Percentiles rank a stretch among this genome's conserved stretches.
Evolutionary conservation across 306 rosid species (phyloP).

Genomic region (Dryas alaskensis): DNA sequence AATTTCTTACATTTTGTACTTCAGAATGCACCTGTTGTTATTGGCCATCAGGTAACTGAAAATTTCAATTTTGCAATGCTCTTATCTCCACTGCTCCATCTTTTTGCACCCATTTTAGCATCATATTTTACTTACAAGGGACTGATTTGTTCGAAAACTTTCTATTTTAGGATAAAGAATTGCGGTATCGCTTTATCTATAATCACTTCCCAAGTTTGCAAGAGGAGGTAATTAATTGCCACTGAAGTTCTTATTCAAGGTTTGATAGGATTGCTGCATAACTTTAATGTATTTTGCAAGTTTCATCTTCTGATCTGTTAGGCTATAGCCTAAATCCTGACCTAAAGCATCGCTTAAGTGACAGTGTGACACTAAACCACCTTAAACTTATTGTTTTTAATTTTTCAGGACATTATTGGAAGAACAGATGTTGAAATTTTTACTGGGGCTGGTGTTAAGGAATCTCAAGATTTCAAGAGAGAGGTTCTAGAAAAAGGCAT

Average conservation of each 20-base stretch:
- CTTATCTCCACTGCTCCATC: not conserved
- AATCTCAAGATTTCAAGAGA: constrained; percentile 85
- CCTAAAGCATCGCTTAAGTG: not conserved
- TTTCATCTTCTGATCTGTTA: constrained; percentile 18
- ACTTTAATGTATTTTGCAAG: constrained; percentile 6
- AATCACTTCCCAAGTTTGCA: constrained; percentile 94
- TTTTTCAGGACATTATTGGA: constrained; percentile 80
- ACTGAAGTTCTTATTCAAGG: constrained; percentile 36
- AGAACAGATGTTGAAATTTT: constrained; percentile 94
- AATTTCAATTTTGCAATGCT: not conserved
- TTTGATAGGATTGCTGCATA: constrained; percentile 23
- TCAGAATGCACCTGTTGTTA: constrained; percentile 96
- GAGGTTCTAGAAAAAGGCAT: constrained; percentile 85
- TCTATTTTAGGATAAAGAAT: constrained; percentile 73
- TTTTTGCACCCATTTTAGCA: not conserved
- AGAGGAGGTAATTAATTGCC: constrained; percentile 75
- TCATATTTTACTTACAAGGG: not conserved
- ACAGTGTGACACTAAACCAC: not conserved
- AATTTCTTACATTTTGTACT: constrained; percentile 91
- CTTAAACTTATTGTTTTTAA: constrained; percentile 1
- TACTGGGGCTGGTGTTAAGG: constrained; percentile 78
- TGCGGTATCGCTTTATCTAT: constrained; percentile 96
- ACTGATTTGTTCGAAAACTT: constrained; percentile 21
- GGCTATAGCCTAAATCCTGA: too few relatives aligned
- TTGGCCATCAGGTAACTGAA: constrained; percentile 86